phyloP scores from a whole-genome alignment of 2,329 filamentous ascomycete species.

The Cercospora nicotianae region DNA sequence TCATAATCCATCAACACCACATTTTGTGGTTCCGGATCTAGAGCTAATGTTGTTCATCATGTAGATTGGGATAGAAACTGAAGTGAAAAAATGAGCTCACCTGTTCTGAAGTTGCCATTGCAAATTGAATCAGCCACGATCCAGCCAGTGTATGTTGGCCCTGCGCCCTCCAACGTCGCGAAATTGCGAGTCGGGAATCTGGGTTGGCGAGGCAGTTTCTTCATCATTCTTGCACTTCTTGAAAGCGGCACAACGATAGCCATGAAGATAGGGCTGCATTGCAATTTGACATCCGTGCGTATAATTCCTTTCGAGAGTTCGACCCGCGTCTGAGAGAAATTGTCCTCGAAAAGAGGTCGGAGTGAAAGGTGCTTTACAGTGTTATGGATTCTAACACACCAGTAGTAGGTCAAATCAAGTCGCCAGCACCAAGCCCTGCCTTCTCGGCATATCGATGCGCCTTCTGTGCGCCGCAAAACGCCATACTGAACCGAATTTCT shows the following conservation, averaged over 20 bases:
- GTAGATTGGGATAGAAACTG: background rate
- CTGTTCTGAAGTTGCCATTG: background rate
- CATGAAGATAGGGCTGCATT: conserved; percentile 17
- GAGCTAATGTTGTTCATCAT: conserved; percentile 16
- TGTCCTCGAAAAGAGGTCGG: background rate
- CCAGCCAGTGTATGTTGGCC: background rate
- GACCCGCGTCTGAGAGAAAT: background rate
- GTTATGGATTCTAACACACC: conserved; percentile 20
- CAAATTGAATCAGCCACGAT: background rate
- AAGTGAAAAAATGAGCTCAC: background rate
- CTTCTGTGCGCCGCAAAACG: conserved; percentile 26
- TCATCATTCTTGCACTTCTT: conserved; percentile 16
- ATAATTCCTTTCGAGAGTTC: background rate
- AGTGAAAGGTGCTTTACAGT: conserved; percentile 16
- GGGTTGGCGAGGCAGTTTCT: conserved; percentile 10
- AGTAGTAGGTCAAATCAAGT: conserved; percentile 10
- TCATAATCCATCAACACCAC: conserved; percentile 18
- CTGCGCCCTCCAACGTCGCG: conserved; percentile 13
- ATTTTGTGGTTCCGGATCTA: conserved; percentile 14
- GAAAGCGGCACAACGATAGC: conserved; percentile 19
- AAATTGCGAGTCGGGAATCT: conserved; percentile 2
- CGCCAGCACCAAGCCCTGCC: conserved; percentile 11
- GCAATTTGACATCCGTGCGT: conserved; percentile 20
- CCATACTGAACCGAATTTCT: conserved; percentile 17
- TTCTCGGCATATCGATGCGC: conserved; percentile 19